Evolutionary conservation across 1,284 basidiomycete genomes (phyloP).

Genomic region (Fomitopsis pinicola): DNA sequence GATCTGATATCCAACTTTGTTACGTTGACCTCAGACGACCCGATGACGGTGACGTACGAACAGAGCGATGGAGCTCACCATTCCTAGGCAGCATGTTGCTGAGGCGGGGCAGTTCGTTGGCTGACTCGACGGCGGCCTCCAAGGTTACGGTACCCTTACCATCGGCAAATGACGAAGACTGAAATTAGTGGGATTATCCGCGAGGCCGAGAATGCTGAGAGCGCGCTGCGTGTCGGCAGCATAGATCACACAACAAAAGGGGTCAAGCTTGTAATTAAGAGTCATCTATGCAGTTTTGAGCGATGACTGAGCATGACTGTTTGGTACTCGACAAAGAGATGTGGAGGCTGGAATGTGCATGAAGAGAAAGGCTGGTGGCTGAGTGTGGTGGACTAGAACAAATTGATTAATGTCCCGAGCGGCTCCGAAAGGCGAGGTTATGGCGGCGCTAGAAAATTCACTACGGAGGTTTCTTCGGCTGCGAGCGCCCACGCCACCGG

Average conservation of each 20-base stretch:
- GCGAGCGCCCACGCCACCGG: conserved; percentile 7
- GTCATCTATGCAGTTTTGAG: background rate
- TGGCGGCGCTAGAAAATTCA: conserved; percentile 2
- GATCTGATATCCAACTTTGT: no score
- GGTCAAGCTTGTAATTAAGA: background rate
- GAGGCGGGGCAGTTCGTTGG: no score
- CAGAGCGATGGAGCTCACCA: no score
- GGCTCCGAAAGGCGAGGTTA: background rate
- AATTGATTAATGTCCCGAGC: background rate
- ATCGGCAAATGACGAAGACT: background rate
- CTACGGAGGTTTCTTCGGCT: background rate
- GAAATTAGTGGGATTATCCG: background rate
- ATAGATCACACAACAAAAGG: background rate
- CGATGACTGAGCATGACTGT: background rate
- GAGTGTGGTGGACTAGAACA: background rate
- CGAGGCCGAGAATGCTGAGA: background rate
- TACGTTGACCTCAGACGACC: no score
- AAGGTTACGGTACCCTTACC: background rate
- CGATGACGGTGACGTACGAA: no score
- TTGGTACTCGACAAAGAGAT: no score
- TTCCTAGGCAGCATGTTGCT: no score
- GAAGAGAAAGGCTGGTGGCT: background rate
- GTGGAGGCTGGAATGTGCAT: background rate
- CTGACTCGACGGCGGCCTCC: no score
- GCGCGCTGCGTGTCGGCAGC: background rate